A percentile compares a stretch with the other conserved stretches of the same genome.
Evolutionary conservation across 2,329 filamentous ascomycete species (phyloP).

Genomic region (Blastomyces silverae): DNA sequence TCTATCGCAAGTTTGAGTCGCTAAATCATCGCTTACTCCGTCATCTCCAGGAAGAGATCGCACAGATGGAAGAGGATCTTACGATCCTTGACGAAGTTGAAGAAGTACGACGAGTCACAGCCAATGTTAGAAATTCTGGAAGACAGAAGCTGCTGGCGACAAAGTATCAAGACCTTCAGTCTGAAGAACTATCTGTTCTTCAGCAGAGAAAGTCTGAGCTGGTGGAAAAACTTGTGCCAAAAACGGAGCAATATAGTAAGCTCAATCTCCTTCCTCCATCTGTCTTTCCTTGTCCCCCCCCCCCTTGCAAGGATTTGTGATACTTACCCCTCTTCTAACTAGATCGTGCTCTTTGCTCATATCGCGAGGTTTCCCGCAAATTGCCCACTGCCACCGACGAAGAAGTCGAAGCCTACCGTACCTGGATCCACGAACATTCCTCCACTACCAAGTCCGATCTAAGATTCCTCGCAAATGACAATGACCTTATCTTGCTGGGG

Average conservation of each 20-base stretch:
- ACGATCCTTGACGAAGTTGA: conserved; percentile 59
- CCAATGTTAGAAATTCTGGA: conserved; percentile 27
- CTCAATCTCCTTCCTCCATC: conserved; percentile 11
- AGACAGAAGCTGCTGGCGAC: conserved; percentile 36
- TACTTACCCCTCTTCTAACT: conserved; percentile 2
- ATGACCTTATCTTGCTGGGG: conserved; percentile 40
- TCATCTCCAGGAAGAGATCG: conserved; percentile 77
- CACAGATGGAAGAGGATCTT: conserved; percentile 72
- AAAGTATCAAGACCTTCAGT: conserved; percentile 39
- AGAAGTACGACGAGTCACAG: conserved; percentile 32
- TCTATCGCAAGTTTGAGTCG: conserved; percentile 76
- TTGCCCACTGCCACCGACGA: conserved; percentile 41
- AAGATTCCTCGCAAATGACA: conserved; percentile 46
- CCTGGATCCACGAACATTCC: conserved; percentile 48
- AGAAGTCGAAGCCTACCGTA: conserved; percentile 48
- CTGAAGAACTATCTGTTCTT: conserved; percentile 47
- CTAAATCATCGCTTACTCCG: conserved; percentile 77
- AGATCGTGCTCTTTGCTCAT: conserved; percentile 42
- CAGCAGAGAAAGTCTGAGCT: conserved; percentile 50
- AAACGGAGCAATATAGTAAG: conserved; percentile 57
- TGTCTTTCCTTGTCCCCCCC: not conserved
- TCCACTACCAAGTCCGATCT: conserved; percentile 48
- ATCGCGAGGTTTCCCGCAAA: conserved; percentile 43
- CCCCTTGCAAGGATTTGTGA: conserved; percentile 11
- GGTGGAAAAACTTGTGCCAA: conserved; percentile 50